Evolutionary conservation across 73 alveolate genomes (phyloP).

Genomic region (Symbiodinium pilosum): DNA sequence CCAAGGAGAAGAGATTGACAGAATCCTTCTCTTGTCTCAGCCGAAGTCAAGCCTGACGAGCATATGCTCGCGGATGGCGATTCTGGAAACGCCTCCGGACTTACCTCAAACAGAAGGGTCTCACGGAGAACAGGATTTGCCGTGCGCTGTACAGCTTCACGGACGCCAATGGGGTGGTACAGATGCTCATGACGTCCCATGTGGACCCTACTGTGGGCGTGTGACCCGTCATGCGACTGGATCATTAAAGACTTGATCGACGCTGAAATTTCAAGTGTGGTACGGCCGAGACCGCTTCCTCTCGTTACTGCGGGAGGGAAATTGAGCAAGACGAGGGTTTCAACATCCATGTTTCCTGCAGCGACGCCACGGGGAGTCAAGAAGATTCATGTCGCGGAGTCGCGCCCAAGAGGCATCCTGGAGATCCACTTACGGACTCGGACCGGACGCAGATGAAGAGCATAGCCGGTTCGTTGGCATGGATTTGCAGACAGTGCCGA

Average conservation of each 20-base stretch:
- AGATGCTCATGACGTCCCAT: neutral
- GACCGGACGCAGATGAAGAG: slow-evolving; percentile 5
- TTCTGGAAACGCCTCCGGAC: neutral
- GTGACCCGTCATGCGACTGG: neutral
- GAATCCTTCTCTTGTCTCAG: neutral
- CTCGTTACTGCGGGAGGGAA: slow-evolving; percentile 1
- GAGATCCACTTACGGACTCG: neutral
- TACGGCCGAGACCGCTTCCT: neutral
- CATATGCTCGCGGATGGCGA: neutral
- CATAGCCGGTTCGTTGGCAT: neutral
- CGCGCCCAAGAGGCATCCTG: neutral
- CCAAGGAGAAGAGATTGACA: neutral
- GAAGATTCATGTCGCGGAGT: neutral
- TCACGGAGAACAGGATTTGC: neutral
- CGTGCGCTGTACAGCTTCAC: neutral
- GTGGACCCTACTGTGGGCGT: neutral
- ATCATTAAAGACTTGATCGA: neutral
- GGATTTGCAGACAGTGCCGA: neutral
- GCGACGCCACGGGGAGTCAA: neutral
- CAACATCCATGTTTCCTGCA: neutral
- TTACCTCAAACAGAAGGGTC: neutral
- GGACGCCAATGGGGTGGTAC: slow-evolving; percentile 7
- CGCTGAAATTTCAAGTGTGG: neutral
- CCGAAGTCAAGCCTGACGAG: neutral
- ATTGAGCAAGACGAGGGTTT: neutral